A percentile compares a stretch with the other conserved stretches of the same genome.
phyloP scores from a whole-genome alignment of 108 stramenopile genomes.

The Hondaea fermentalgiana region DNA sequence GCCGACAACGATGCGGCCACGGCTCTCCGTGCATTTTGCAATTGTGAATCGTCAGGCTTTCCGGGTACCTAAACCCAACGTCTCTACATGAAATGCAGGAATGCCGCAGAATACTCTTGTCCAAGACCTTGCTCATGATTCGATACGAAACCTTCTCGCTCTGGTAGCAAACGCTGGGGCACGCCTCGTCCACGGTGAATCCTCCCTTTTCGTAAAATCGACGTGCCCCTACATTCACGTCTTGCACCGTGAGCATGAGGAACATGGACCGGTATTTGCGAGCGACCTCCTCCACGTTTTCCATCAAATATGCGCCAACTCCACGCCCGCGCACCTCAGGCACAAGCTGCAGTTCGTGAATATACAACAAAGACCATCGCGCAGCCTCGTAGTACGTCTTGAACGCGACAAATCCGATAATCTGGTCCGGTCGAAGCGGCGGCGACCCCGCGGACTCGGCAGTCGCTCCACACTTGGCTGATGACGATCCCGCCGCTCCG shows the following conservation, averaged over 20 bases:
- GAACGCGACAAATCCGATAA: neutral
- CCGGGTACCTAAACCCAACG: neutral
- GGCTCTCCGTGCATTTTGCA: neutral
- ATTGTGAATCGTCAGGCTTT: neutral
- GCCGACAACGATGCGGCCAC: neutral
- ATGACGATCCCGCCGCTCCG: neutral
- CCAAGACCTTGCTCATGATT: neutral
- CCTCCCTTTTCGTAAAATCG: neutral
- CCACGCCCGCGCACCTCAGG: neutral
- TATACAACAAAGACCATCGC: neutral
- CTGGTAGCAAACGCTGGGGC: neutral
- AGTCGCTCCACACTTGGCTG: neutral
- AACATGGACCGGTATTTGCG: no score
- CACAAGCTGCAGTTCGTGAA: neutral
- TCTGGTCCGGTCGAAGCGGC: neutral
- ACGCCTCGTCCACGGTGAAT: neutral
- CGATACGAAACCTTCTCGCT: neutral
- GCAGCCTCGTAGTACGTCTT: neutral
- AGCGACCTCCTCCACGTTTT: neutral
- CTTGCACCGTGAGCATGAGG: neutral
- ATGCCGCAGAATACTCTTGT: neutral
- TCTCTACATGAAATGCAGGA: neutral
- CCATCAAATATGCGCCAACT: neutral
- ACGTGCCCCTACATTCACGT: neutral
- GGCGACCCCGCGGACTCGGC: no score